Conservation (phyloP, 257 asterid species). For the Penstemon barbatus region DNA sequence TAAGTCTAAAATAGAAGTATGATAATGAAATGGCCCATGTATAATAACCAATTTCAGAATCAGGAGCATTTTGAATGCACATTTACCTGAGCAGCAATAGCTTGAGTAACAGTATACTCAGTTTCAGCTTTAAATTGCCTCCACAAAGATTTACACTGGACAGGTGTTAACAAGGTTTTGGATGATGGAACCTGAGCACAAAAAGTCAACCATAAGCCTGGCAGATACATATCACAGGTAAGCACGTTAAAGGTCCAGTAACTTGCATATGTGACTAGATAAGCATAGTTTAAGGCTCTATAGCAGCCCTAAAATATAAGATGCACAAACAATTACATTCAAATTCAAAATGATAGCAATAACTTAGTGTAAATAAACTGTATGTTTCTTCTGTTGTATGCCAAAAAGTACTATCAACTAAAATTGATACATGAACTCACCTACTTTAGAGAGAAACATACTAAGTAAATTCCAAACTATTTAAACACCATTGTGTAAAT, state of each 20-base stretch:
- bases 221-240: slow-evolving; percentile 15
- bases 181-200: slow-evolving; percentile 60
- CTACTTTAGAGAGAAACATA: slow-evolving; percentile 11
- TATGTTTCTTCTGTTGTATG: slow-evolving; percentile 10
- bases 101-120: slow-evolving; percentile 88
- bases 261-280: background rate
- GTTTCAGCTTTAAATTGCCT: slow-evolving; percentile 87
- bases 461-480: background rate
- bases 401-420: too few relatives aligned
- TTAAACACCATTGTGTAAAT: background rate
- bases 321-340: background rate
- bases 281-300: slow-evolving; percentile 14
- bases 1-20: background rate
- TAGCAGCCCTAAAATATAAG: slow-evolving; percentile 11
- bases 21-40: background rate
- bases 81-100: slow-evolving; percentile 89
- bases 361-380: background rate
- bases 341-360: slow-evolving; percentile 3
- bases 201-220: slow-evolving; percentile 25
- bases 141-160: slow-evolving; percentile 92
- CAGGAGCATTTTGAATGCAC: slow-evolving; percentile 12
- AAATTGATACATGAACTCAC: slow-evolving; percentile 6
- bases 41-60: slow-evolving; percentile 16
- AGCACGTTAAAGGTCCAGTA: slow-evolving; percentile 1
- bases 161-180: slow-evolving; percentile 85